Base-by-base conservation (phyloP, 805 yeast genomes). In the Saccharomycopsis malanga region DNA sequence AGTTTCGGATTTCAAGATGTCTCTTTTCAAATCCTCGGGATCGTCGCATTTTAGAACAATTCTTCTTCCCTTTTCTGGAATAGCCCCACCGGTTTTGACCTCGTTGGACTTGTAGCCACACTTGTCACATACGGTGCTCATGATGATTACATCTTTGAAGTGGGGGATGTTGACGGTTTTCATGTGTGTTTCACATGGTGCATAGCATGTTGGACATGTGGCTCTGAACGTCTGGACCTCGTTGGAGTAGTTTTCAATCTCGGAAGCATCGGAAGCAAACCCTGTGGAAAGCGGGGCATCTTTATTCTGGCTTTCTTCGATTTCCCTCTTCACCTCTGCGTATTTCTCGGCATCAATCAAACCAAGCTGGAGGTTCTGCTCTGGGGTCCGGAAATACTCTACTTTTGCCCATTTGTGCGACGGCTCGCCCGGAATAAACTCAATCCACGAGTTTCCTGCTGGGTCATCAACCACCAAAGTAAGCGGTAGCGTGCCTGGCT, bases 61-160 rank as follows among this genome's bases (percentile, higher is more conserved):
- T 53, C 73, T 79, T 54, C 80, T 80, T 53, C 97, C 99, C 63
- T 80, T 73, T 2, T 71, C 83, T 27, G 98, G 97, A 41, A 93
- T 83, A 6, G 83, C 94, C 57, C 99, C 99, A 50, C 99, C 99
- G 4, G 98, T 93, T 69, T 91, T 93, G 54, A 93, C 98, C 66
- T 93, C 99, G 62, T 93, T 93, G 15, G 95, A 86, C 68, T 87
- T 91, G 68, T 85, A 93, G 32, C 98, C 98, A 68, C 99, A 93
- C 53, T 77, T 68, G 27, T 82, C 89, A 69, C 99, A 93, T 1
- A 77, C 81, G 1, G 98, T 93, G 42, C 94, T 83, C 98, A 93
- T 93, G 58, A 93, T 77, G 50, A 93, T 83, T 35, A 93, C 99
- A 56, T 93, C 98, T 68, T 91, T 89, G 76, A 93, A 93, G 67